A percentile compares a stretch with the other conserved stretches of the same genome.
These are phyloP conservation scores for Aspergillus heteromorphus DNA, from an alignment of 495 filamentous ascomycete species.

Conservation along the genomic window DNA sequence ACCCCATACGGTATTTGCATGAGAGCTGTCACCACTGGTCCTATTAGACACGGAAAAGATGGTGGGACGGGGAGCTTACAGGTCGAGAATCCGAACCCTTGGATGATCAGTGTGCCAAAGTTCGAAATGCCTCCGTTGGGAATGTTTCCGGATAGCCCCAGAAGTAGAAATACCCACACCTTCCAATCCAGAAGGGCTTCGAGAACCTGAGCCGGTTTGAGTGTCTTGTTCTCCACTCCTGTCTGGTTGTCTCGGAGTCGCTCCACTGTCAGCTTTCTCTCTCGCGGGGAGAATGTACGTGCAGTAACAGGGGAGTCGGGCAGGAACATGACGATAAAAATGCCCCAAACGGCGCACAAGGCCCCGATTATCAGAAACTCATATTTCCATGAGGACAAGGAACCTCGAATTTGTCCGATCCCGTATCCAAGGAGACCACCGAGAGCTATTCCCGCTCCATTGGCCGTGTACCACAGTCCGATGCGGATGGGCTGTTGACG, in stretches of 20 bases:
- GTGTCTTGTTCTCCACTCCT: slow-evolving; percentile 49
- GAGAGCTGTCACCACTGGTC: slow-evolving; percentile 27
- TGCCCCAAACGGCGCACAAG: slow-evolving; percentile 30
- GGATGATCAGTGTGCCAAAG: slow-evolving; percentile 53
- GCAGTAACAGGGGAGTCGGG: slow-evolving; percentile 47
- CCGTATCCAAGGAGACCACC: slow-evolving; percentile 42
- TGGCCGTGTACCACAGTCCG: slow-evolving; percentile 49
- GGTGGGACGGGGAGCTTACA: slow-evolving; percentile 24
- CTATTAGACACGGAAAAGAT: neutral
- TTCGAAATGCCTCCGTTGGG: slow-evolving; percentile 48
- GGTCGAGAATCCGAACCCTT: slow-evolving; percentile 52
- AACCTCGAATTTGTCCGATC: slow-evolving; percentile 31
- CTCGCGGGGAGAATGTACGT: slow-evolving; percentile 28
- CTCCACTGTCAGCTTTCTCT: slow-evolving; percentile 48
- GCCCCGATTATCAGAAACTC: slow-evolving; percentile 33
- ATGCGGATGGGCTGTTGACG: slow-evolving; percentile 51
- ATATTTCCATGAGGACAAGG: slow-evolving; percentile 28
- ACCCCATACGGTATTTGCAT: slow-evolving; percentile 51
- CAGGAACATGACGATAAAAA: slow-evolving; percentile 37
- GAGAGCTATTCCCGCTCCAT: slow-evolving; percentile 44
- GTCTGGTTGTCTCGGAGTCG: slow-evolving; percentile 49
- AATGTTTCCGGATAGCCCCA: slow-evolving; percentile 31
- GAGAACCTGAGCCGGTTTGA: slow-evolving; percentile 45
- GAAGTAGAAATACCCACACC: slow-evolving; percentile 37
- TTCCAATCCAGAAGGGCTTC: slow-evolving; percentile 47